Conservation (phyloP, 805 yeast species). For the Cyberlindnera mrakii region DNA sequence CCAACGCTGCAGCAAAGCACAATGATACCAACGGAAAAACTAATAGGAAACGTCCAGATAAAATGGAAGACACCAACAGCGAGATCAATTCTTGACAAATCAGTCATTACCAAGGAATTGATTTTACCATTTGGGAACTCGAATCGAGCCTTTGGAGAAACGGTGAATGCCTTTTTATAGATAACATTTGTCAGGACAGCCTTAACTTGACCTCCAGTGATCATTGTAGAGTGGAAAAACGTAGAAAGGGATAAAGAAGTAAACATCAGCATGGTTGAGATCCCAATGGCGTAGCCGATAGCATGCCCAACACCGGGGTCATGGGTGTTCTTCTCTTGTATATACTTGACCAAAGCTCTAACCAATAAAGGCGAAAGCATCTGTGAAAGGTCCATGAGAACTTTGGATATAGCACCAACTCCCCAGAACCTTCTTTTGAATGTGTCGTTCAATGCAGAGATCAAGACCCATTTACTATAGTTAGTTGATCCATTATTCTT, state of each 20-base stretch:
- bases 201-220: conserved; percentile 65
- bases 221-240: conserved; percentile 54
- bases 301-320: conserved; percentile 48
- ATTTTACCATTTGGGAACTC: conserved; percentile 63
- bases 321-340: conserved; percentile 41
- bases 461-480: conserved; percentile 20
- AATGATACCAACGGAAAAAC: conserved; percentile 56
- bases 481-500: conserved; percentile 21
- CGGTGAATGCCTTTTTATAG: conserved; percentile 57
- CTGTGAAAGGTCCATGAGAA: conserved; percentile 26
- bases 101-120: conserved; percentile 77
- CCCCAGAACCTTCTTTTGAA: conserved; percentile 28
- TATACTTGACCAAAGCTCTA: conserved; percentile 56
- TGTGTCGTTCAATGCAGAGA: conserved; percentile 31
- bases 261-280: conserved; percentile 46
- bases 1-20: conserved; percentile 66
- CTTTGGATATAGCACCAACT: conserved; percentile 24
- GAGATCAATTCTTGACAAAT: conserved; percentile 72
- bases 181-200: conserved; percentile 67
- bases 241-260: conserved; percentile 51
- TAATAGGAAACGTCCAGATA: conserved; percentile 56
- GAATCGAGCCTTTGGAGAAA: conserved; percentile 52
- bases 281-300: conserved; percentile 71
- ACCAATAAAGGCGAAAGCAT: conserved; percentile 65
- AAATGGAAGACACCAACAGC: conserved; percentile 67